Conservation (phyloP, 2,329 filamentous ascomycete species). For the Colletotrichum sansevieriae region DNA sequence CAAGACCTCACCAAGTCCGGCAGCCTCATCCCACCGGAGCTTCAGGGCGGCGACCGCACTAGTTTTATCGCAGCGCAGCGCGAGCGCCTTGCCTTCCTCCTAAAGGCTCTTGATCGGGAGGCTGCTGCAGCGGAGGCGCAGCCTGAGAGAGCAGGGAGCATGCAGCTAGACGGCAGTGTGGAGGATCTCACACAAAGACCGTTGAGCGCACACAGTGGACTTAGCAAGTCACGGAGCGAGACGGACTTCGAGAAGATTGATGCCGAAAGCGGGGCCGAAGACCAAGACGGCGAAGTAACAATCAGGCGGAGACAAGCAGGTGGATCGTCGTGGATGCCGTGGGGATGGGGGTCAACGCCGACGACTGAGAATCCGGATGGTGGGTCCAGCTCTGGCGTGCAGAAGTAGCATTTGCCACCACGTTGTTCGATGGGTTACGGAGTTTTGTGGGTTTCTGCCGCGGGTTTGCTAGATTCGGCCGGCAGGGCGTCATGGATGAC, state of each 20-base stretch:
- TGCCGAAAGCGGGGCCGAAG: constrained; percentile 74
- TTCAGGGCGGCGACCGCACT: constrained; percentile 76
- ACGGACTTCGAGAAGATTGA: constrained; percentile 92
- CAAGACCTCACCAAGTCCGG: constrained; percentile 50
- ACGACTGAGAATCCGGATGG: constrained; percentile 43
- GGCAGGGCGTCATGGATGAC: constrained; percentile 32
- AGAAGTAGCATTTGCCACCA: constrained; percentile 45
- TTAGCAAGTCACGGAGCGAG: constrained; percentile 88
- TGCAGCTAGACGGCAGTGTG: constrained; percentile 41
- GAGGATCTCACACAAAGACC: constrained; percentile 54
- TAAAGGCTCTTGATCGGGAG: constrained; percentile 84
- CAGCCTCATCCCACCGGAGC: constrained; percentile 75
- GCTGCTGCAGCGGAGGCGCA: constrained; percentile 70
- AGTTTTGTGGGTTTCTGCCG: constrained; percentile 45
- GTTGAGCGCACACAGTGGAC: constrained; percentile 64
- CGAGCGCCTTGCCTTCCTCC: constrained; percentile 79
- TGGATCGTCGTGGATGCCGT: constrained; percentile 63
- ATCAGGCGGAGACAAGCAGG: constrained; percentile 50
- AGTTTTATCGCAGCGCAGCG: constrained; percentile 83
- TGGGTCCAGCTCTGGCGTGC: constrained; percentile 55
- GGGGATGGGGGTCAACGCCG: constrained; percentile 55
- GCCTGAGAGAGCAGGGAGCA: constrained; percentile 35
- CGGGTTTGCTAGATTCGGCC: constrained; percentile 31
- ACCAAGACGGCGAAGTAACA: constrained; percentile 52
- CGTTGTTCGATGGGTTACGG: constrained; percentile 30